phyloP scores from a whole-genome alignment of 106 monocot species.

The Apostasia ramifera region DNA sequence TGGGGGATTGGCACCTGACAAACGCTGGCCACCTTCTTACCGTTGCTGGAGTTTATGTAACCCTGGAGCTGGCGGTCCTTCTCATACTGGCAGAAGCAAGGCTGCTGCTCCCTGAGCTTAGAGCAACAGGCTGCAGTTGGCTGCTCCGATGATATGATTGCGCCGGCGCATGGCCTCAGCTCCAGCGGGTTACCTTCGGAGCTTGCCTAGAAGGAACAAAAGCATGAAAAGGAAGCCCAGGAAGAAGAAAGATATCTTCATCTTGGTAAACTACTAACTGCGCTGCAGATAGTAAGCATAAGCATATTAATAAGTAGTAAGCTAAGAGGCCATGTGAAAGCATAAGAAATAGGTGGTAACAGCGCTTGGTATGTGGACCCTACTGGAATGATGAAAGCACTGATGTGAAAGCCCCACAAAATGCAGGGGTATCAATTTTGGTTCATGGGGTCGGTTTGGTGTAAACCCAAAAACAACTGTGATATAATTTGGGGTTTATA shows the following conservation, averaged over 20 bases:
- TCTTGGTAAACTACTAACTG: no score
- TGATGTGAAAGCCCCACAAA: no score
- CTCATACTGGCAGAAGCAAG: slow-evolving; percentile 13
- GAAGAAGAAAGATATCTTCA: not conserved
- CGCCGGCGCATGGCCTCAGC: not conserved
- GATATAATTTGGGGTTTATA: no score
- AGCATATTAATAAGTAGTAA: no score
- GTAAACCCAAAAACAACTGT: no score
- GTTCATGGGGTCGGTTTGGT: no score
- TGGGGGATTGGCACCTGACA: slow-evolving; percentile 1
- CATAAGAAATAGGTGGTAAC: no score
- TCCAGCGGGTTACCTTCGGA: not conserved
- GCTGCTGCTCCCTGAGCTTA: slow-evolving; percentile 2
- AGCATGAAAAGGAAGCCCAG: not conserved
- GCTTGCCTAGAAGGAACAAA: slow-evolving; percentile 1
- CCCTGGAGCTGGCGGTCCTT: not conserved
- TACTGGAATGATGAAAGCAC: no score
- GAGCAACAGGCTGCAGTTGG: slow-evolving; percentile 7
- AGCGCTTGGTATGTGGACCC: no score
- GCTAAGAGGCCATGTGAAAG: no score
- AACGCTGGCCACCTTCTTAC: not conserved
- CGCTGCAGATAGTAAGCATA: no score
- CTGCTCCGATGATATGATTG: not conserved
- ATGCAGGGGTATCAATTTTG: no score
- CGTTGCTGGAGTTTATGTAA: slow-evolving; percentile 13